Evolutionary conservation across 768 basidiomycete genomes (phyloP).

Genomic region (Macrolepiota dolichaula): DNA sequence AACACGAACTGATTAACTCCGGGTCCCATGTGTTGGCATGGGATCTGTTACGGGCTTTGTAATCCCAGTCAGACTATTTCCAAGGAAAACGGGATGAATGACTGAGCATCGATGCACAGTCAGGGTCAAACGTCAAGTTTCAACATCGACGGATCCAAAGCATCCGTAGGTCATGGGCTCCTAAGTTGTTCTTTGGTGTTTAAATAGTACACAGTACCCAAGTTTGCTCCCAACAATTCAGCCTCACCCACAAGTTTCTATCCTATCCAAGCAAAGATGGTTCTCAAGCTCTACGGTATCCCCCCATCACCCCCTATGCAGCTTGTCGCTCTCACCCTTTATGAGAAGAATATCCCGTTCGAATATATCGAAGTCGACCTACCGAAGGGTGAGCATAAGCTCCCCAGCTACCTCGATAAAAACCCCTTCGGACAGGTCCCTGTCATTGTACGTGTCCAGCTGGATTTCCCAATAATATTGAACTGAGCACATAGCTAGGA

Average conservation of each 20-base stretch:
- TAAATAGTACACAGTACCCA: no score
- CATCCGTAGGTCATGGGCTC: no score
- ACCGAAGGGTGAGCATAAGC: slow-evolving; percentile 37
- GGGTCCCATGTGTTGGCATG: no score
- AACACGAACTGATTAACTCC: no score
- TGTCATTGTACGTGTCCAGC: slow-evolving; percentile 34
- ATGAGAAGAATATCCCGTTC: slow-evolving; percentile 51
- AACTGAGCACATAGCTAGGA: slow-evolving; percentile 25
- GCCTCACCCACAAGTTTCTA: neutral
- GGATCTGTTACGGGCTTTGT: no score
- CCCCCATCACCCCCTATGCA: slow-evolving; percentile 38
- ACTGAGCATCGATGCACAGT: no score
- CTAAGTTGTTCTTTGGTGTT: no score
- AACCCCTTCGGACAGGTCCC: slow-evolving; percentile 63
- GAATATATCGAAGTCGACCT: slow-evolving; percentile 42
- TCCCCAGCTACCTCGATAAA: slow-evolving; percentile 27
- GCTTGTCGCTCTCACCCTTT: slow-evolving; percentile 40
- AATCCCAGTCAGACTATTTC: no score
- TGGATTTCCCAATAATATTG: neutral
- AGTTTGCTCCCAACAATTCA: neutral
- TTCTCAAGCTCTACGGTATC: slow-evolving; percentile 35
- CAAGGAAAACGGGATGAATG: no score
- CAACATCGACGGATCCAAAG: no score
- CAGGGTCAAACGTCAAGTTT: no score
- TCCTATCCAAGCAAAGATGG: slow-evolving; percentile 21